Conservation (phyloP, 176 grass and related monocot genomes). For the Musa schizocarpa region DNA sequence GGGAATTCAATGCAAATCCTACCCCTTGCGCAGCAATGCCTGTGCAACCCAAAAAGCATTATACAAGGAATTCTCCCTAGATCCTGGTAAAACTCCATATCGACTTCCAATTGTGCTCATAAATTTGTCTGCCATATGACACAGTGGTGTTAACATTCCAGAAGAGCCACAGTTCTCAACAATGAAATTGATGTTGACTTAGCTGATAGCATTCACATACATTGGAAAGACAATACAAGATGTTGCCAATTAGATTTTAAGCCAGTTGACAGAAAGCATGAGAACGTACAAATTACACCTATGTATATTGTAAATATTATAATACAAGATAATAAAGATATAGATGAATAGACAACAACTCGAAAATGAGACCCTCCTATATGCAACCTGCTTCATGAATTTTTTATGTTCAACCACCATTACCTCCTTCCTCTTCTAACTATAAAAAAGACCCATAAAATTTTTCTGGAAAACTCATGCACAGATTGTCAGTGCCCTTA, state of each 20-base stretch:
- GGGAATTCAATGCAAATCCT: neutral
- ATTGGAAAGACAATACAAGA: neutral
- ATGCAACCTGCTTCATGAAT: too few species aligned
- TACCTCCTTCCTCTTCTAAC: conserved; percentile 2
- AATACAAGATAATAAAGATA: neutral
- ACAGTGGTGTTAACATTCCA: neutral
- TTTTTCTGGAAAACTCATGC: neutral
- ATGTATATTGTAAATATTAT: neutral
- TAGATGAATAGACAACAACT: too few species aligned
- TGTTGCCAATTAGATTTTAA: neutral
- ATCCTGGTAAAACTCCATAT: conserved; percentile 70
- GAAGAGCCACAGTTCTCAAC: neutral
- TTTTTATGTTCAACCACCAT: neutral
- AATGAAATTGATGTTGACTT: neutral
- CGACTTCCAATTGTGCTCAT: conserved; percentile 71
- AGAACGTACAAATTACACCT: neutral
- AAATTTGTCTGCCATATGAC: conserved; percentile 47
- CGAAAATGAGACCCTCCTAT: too few species aligned
- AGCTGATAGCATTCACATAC: neutral
- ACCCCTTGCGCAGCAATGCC: conserved; percentile 88
- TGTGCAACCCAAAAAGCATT: conserved; percentile 96
- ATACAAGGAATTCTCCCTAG: conserved; percentile 79
- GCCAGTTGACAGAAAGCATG: neutral
- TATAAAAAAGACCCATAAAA: neutral
- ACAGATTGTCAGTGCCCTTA: neutral